Conservation (phyloP, 768 basidiomycete genomes). For the Tylopilus cervinicoccineus region DNA sequence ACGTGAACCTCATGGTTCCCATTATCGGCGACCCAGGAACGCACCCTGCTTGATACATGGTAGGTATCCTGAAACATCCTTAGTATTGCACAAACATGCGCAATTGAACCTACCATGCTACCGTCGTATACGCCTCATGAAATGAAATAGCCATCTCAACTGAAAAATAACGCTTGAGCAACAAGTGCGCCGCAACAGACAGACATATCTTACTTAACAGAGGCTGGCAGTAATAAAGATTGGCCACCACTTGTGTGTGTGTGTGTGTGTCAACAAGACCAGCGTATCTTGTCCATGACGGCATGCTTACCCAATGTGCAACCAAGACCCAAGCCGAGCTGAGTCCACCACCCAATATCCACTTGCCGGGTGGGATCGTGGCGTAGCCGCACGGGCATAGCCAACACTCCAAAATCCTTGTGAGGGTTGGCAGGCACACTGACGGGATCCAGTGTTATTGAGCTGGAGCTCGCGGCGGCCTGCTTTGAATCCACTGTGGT, state of each 20-base stretch:
- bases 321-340: conserved; percentile 44
- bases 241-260: conserved; percentile 41
- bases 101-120: conserved; percentile 27
- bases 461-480: neutral
- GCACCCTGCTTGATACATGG: conserved; percentile 65
- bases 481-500: conserved; percentile 11
- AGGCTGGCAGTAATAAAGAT: conserved; percentile 83
- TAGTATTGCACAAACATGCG: neutral
- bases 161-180: neutral
- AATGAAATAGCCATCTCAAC: conserved; percentile 38
- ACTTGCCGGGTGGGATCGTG: conserved; percentile 38
- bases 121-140: conserved; percentile 28
- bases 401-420: conserved; percentile 43
- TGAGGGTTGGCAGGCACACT: neutral
- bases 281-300: neutral
- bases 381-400: conserved; percentile 40
- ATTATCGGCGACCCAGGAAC: conserved; percentile 2
- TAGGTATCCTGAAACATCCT: conserved; percentile 47
- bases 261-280: conserved; percentile 1
- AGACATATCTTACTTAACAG: conserved; percentile 51
- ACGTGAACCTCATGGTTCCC: neutral
- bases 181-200: neutral
- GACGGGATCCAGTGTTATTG: neutral
- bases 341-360: conserved; percentile 36
- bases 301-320: conserved; percentile 41